Evolutionary conservation across 2,329 filamentous ascomycete species (phyloP), one percentile per base, ranked within the genome.

Genomic region (Colletotrichum sp.): DNA sequence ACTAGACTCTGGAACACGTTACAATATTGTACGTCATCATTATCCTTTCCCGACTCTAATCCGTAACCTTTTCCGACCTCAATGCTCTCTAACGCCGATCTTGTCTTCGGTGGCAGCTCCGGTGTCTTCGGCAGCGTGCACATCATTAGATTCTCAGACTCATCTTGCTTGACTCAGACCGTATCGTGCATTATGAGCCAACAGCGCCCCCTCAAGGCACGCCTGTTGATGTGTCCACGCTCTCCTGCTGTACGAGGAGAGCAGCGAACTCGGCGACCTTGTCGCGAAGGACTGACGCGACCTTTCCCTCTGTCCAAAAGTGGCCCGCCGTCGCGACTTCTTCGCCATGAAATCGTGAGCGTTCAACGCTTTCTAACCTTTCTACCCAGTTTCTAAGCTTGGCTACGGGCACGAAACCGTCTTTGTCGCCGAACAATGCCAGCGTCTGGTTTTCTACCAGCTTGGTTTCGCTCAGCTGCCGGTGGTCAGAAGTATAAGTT

Each of bases 391-490:
- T 85, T 13, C 90, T 88, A 79, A 96, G 86, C 82, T 91, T 94
- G 74, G 88, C 89, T 5, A 87, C 87, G 1, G 92, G 90, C 2
- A 94, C 93, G 78, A 98, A 98, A 0, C 89, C 85, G 82, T 99
- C 96, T 6, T 90, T 87, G 67, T 93, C 91, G 2, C 96, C 96
- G 80, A 93, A 98, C 0, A 98, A 84, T 1, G 92, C 92, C 39
- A 98, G 82, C 0, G 93, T 93, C 1, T 89, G 88, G 79, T 93
- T 88, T 3, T 84, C 82, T 2, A 91, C 84, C 65, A 94, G 85
- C 80, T 94, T 92, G 67, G 85, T 84, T 72, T 93, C 90, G 2
- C 87, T 86, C 63, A 69, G 48, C 26, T 63, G 74, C 18, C 65
- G 64, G 26, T 71, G 61, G 12, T 76, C 63, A 9, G 69, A 43